Percentiles rank a stretch among this genome's conserved stretches.
These are phyloP conservation scores for Fusarium duplospermum DNA, from an alignment of 2,329 filamentous ascomycete species.

Conservation along the genomic window DNA sequence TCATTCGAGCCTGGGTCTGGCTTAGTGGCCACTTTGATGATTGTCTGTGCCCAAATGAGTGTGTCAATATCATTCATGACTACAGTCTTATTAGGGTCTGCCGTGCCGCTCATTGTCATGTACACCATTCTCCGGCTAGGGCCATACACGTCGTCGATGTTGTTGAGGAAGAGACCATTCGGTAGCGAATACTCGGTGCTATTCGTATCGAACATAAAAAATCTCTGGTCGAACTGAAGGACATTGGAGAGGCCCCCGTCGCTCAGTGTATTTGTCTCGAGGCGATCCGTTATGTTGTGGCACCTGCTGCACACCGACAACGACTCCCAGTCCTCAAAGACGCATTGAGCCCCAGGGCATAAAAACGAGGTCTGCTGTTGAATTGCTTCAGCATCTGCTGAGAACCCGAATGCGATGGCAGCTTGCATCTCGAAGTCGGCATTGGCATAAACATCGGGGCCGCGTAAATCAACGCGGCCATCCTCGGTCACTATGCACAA, in stretches of 20 bases:
- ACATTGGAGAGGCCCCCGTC: not conserved
- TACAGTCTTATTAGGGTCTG: conserved; percentile 13
- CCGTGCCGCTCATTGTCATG: conserved; percentile 25
- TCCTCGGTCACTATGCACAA: not conserved
- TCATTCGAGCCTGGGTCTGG: not conserved
- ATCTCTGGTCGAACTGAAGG: not conserved
- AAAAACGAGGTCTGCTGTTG: conserved; percentile 1
- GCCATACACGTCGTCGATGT: conserved; percentile 1
- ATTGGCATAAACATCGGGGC: not conserved
- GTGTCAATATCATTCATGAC: conserved; percentile 24
- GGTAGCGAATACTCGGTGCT: conserved; percentile 11
- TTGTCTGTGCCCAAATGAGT: conserved; percentile 27
- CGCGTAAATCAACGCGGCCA: not conserved
- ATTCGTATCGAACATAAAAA: not conserved
- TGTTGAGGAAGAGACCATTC: conserved; percentile 22
- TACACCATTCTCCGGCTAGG: conserved; percentile 9
- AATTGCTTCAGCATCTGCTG: not conserved
- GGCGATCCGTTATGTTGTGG: conserved; percentile 1
- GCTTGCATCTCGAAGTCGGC: conserved; percentile 28
- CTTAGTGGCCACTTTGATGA: conserved; percentile 18
- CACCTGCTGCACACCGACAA: conserved; percentile 20
- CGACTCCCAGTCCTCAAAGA: conserved; percentile 4
- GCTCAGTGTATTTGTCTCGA: not conserved
- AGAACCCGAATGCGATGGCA: conserved; percentile 17
- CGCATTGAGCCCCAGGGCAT: conserved; percentile 6